Conservation (phyloP, 257 asterid species). For the Primulina tabacum region DNA sequence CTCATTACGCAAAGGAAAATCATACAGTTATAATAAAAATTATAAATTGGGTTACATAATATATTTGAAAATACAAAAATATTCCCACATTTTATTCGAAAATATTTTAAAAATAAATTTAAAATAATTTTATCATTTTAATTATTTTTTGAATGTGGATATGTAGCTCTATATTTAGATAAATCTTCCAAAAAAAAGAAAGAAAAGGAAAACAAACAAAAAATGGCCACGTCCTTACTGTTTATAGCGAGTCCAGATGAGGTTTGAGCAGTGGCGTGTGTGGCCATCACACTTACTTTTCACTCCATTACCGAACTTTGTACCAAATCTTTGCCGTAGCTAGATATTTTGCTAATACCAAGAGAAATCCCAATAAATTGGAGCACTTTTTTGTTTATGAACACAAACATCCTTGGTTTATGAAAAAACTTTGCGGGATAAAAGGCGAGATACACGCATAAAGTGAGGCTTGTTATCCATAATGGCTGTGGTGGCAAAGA, state of each 20-base stretch:
- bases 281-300: background rate
- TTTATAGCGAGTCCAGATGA: background rate
- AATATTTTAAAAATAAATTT: no score
- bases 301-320: background rate
- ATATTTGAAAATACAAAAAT: no score
- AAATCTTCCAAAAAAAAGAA: no score
- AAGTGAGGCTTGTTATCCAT: background rate
- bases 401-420: background rate
- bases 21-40: no score
- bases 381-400: conserved; percentile 15
- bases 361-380: conserved; percentile 7
- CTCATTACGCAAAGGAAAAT: background rate
- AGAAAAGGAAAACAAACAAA: background rate
- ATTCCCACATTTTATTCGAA: no score
- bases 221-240: background rate
- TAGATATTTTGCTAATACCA: background rate
- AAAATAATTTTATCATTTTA: no score
- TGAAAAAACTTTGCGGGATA: background rate
- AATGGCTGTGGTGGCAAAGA: conserved; percentile 59
- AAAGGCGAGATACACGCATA: background rate
- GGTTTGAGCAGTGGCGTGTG: background rate
- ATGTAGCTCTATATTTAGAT: no score
- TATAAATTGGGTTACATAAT: no score
- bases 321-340: background rate
- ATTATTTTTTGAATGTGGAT: no score